Base-by-base conservation (phyloP, 1,284 basidiomycete genomes). In the Malassezia slooffiae region DNA sequence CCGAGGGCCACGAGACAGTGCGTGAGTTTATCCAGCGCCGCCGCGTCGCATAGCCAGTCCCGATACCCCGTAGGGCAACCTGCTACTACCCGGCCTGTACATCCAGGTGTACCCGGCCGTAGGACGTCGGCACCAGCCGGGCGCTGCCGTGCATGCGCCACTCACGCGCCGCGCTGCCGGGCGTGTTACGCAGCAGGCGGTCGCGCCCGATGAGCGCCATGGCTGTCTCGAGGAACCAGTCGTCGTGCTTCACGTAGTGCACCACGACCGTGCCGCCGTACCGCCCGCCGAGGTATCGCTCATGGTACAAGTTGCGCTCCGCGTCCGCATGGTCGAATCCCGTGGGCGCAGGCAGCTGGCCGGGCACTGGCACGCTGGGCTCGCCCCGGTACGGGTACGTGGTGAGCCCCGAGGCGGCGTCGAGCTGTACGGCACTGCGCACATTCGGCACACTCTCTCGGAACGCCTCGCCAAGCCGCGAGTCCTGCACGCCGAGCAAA, bases 151-250 rank as follows among this genome's bases (percentile, higher is more conserved):
- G 43, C 61, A 58, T 60, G 26, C 63, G 44, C 57, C 57, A 64
- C 17, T 57, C 55, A 40, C 50, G 53, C 3, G 55, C 62, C 1
- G 55, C 44, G 8, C 60, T 60, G 1, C 60, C 60, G 12, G 56
- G 54, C 23, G 66, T 55, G 52, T 55, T 34, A 43, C 48, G 26
- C 72, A 72, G 72, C 48, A 68, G 65, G 45, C 84, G 81, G 11
- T 81, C 77, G 6, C 80, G 77, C 29, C 86, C 85, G 22, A 95
- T 74, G 16, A 96, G 72, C 16, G 87, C 88, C 13, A 89, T 72
- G 12, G 86, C 84, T 1, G 91, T 86, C 73, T 97, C 91, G 55
- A 87, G 71, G 72, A 87, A 96, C 91, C 90, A 97, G 72, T 85
- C 82, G 58, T 86, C 80, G 70, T 87, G 83, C 78, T 96, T 97